Conservation (phyloP, 805 yeast species). For the Vanderwaltozyma yarrowii region DNA sequence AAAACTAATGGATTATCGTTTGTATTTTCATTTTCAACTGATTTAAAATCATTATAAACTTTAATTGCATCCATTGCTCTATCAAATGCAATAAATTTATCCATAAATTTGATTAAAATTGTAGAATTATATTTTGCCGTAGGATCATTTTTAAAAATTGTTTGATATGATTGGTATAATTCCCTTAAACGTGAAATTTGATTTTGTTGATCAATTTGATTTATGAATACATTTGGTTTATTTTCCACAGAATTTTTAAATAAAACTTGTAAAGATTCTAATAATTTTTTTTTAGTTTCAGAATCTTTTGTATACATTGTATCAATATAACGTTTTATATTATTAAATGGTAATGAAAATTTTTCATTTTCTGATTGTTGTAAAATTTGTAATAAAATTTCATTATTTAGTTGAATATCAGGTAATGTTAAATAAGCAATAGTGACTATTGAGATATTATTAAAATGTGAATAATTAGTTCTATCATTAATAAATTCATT, state of each 20-base stretch:
- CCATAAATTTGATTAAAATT: conserved; percentile 17
- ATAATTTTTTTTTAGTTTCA: neutral
- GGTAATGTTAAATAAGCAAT: conserved; percentile 21
- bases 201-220: conserved; percentile 4
- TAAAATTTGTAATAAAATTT: conserved; percentile 17
- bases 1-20: neutral
- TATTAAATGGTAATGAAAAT: conserved; percentile 8
- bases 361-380: conserved; percentile 10
- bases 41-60: conserved; percentile 14
- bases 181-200: neutral
- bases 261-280: conserved; percentile 4
- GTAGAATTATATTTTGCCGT: conserved; percentile 4
- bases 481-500: conserved; percentile 9
- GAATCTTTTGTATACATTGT: neutral
- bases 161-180: neutral
- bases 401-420: conserved; percentile 12
- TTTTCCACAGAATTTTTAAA: conserved; percentile 6
- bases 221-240: conserved; percentile 6
- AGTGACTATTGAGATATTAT: conserved; percentile 15
- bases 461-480: conserved; percentile 10
- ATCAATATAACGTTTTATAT: conserved; percentile 1
- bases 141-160: neutral
- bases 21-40: neutral
- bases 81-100: conserved; percentile 10
- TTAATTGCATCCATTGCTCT: conserved; percentile 15